Percentiles rank a stretch among this genome's conserved stretches.
Evolutionary conservation across 768 basidiomycete species (phyloP).

Genomic region (Mrakia frigida): DNA sequence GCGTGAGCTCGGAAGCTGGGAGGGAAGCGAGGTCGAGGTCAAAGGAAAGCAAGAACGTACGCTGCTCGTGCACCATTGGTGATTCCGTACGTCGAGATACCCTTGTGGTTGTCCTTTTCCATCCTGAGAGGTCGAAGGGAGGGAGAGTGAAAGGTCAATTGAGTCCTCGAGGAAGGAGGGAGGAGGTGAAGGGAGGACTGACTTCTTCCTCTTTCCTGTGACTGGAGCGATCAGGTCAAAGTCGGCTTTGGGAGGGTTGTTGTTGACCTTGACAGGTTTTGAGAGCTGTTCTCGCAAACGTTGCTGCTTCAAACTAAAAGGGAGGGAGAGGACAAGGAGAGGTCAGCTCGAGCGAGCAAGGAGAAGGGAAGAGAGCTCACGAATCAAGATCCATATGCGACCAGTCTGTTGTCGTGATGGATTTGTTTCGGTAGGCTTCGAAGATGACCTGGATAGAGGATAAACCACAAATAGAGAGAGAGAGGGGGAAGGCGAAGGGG

Average conservation of each 20-base stretch:
- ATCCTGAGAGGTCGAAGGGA: neutral
- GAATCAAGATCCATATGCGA: constrained; percentile 75
- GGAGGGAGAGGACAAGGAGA: too few species aligned
- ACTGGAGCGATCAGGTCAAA: constrained; percentile 17
- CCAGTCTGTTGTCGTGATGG: constrained; percentile 95
- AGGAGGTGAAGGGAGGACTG: constrained; percentile 14
- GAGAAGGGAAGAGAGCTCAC: constrained; percentile 42
- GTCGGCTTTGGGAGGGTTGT: neutral
- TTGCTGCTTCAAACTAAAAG: constrained; percentile 36
- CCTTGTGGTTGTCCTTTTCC: constrained; percentile 48
- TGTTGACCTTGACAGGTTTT: neutral
- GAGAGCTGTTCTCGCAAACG: constrained; percentile 12
- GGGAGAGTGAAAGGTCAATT: neutral
- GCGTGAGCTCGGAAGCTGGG: constrained; percentile 29
- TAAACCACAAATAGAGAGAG: neutral
- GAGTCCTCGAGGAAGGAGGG: neutral
- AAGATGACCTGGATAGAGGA: constrained; percentile 62
- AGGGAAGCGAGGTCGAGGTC: constrained; percentile 35
- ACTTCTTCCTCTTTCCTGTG: constrained; percentile 32
- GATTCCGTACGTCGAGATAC: constrained; percentile 91
- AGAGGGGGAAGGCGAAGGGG: neutral
- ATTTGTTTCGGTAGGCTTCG: constrained; percentile 76
- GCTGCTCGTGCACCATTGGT: constrained; percentile 61
- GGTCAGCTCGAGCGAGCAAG: too few species aligned
- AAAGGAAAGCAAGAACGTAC: neutral